phyloP scores from a whole-genome alignment of 1,284 basidiomycete species.

The Ceratobasidium sp. region DNA sequence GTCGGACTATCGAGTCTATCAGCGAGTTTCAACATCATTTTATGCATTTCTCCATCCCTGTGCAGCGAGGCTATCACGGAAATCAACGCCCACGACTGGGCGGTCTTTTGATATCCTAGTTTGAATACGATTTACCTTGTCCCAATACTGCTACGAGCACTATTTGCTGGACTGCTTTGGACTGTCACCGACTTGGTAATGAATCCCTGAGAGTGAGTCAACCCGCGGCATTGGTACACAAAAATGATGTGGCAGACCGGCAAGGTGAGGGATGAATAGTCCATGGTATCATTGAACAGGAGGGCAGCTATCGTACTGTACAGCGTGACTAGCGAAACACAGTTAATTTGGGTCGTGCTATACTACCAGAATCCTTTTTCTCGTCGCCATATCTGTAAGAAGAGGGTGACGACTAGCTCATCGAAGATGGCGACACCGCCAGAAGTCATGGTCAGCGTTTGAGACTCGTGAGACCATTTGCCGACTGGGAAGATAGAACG shows the following conservation, averaged over 20 bases:
- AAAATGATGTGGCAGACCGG: background rate
- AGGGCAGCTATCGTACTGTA: conserved; percentile 1
- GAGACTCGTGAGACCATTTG: conserved; percentile 22
- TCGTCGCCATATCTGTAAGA: conserved; percentile 35
- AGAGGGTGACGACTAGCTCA: conserved; percentile 36
- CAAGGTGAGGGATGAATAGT: background rate
- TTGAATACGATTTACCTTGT: background rate
- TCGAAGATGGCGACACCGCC: conserved; percentile 36
- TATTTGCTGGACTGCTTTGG: background rate
- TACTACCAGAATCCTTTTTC: conserved; percentile 34
- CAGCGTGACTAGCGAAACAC: background rate
- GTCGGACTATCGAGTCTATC: background rate
- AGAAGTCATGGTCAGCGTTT: conserved; percentile 29
- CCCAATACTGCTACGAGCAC: background rate
- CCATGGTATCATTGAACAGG: conserved; percentile 4
- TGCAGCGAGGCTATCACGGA: background rate
- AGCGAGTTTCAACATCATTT: background rate
- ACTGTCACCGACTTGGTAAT: background rate
- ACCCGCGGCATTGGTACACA: background rate
- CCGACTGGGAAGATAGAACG: conserved; percentile 18
- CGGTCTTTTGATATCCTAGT: background rate
- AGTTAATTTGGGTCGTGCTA: conserved; percentile 3
- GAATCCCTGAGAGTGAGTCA: background rate
- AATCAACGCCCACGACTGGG: background rate
- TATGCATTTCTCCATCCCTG: background rate